Evolutionary conservation across 176 grass and related monocot genomes (phyloP), one percentile per base, ranked within the genome.

Genomic region (Avena sativa): DNA sequence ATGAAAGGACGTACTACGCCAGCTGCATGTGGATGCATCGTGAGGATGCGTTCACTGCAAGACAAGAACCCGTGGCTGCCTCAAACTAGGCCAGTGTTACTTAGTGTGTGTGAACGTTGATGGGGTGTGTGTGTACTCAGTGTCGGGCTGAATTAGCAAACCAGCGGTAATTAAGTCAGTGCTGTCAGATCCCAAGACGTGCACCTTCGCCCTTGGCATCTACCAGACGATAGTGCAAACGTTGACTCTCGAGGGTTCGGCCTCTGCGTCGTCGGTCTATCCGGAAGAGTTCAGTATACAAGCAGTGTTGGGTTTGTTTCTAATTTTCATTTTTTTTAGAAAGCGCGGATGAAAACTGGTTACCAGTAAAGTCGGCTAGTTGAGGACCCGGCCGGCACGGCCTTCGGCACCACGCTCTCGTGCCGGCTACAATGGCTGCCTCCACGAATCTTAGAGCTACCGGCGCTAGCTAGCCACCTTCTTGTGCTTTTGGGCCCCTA

Each of bases 381-480:
- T 48, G 71, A 67, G 36, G 36, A 58, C 40, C 80, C 64, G 34
- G 72, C 74, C 55, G 16, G 62, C 55, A 83, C 46, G 84, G 4
- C 65, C 55, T 53, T 38, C 70, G 57, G 21, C 48, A 57, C 81
- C 75, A 57, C 46, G 23, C 74, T 87, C 34, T 23, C 34, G 25
- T 83, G 79, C 74, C 80, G 73, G 65, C 64, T 66, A 79, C 36
- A 53, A 48, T 50, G 49, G 9, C 9, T 20, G 32, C 36, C 6
- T 19, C 4, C 65, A 57, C 61, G 40, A 86, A 81, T 67, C 87
- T 63, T 89, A 57, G 72, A 80, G 67, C 6, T 19, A 28, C 12
- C 47, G 19, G 59, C 65, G n/a, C 51, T 63, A 56, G 19, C 26
- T 75, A 52, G 44, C 69, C 90, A 73, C 61, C 32, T 82, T 59